Base-by-base conservation (phyloP, 768 basidiomycete genomes). In the Galerina marginata region DNA sequence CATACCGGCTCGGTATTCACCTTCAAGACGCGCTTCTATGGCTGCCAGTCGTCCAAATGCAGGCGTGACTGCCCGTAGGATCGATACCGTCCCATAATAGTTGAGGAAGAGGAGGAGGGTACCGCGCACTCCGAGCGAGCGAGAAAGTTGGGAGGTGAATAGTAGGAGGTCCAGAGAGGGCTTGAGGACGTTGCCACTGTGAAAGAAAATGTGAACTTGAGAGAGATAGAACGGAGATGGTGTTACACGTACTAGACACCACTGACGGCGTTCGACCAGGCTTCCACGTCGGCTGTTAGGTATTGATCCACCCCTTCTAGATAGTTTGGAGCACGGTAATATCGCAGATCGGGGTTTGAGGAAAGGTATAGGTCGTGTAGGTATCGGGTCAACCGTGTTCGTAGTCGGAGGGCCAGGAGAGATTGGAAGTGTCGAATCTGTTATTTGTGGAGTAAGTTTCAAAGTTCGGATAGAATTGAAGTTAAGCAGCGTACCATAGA, bases 341-440 rank as follows among this genome's bases (percentile, higher is more conserved):
- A 93, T 10, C 90, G 83, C 26, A 93, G 75, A 58, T 92, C 73
- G 4, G 89, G 91, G 3, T 82, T 75, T 0, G 88, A 83, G 23
- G 90, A 91, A 58, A 99, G 86, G 72, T 99, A 98, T 11, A 99
- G 81, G 70, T 96, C 95, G 70, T 96, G 90, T 0, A 90, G 88
- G 72, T 97, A 98, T 29, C 93, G 87, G 0, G 95, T 95, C 25
- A 98, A 79, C 10, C 93, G 87, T 0, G 93, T 95, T 36, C 96
- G 83, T 63, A 98, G 82, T 3, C 87, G 83, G 2, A 96, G 82
- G 0, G 94, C 87, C 2, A 99, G 83, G 56, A 91, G 92, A 3
- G 90, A 86, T 75, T 98, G 95, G 1, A 98, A 80, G 71, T 95
- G 91, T 5, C 91, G 89, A 60, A 97, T 92, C 94, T 95, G 58